Evolutionary conservation across 495 filamentous ascomycete species (phyloP), one percentile per base, ranked within the genome.

Genomic region (Acidiella bohemica): DNA sequence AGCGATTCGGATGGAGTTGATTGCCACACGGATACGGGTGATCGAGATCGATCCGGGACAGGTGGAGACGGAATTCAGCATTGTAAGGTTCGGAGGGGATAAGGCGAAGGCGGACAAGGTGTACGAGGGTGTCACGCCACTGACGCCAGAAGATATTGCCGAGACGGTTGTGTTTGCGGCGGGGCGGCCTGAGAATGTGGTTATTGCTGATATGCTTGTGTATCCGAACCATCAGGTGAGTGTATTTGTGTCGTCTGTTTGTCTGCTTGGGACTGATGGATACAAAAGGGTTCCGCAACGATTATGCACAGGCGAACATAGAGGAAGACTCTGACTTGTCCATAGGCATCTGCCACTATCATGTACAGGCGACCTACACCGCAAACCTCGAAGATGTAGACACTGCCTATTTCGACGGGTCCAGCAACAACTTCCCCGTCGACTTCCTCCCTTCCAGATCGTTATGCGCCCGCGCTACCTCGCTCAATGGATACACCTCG

Each of bases 41-140:
- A 88, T 95, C 43, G 86, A 90, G 64, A 68, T 97, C 44, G 90
- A 95, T 54, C 90, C 90, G 5, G 90, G 90, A 28, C 90, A 95
- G 63, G 90, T 97, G 33, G 87, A 96, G 70, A 97, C 90, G 16
- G 87, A 97, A 61, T 97, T 97, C 62, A 92, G 83, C 1, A 67
- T 96, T 26, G 87, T 97, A 30, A 73, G 90, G 32, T 97, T 90
- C 56, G 75, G 84, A 44, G 90, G 90, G 9, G 90, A 97, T 58
- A 88, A 92, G 67, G 53, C 67, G 19, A 95, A 93, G 68, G 90
- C 90, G n/a, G 81, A 93, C 67, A 81, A 84, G 18, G 85, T 95
- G 44, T 97, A 97, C 63, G 74, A 78, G 81, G 87, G 67, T 64
- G 80, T 71, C 18, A 33, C 95, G 34, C 90, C 90, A n/a, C 65